phyloP scores from a whole-genome alignment of 805 yeast genomes.

The Komagataella phaffii region DNA sequence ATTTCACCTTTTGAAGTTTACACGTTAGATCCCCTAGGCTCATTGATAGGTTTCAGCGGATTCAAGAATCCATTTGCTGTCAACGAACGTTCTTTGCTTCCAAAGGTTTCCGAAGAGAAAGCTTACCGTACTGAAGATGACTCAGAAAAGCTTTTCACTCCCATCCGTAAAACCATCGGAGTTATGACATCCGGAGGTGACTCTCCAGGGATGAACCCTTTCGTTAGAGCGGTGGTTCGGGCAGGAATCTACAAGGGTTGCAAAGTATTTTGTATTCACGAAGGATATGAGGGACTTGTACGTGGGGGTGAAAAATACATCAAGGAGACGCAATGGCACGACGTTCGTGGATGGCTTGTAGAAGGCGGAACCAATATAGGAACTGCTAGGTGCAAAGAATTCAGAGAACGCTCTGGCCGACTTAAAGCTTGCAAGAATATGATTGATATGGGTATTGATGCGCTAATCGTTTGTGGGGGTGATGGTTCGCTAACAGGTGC shows the following conservation, averaged over 20 bases:
- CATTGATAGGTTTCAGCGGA: conserved; percentile 67
- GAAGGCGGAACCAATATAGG: conserved; percentile 95
- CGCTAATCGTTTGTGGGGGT: conserved; percentile 94
- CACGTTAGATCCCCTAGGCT: conserved; percentile 75
- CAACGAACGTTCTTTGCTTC: conserved; percentile 3
- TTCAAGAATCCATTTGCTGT: conserved; percentile 36
- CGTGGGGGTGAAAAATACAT: conserved; percentile 66
- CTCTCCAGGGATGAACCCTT: conserved; percentile 97
- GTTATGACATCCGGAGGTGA: conserved; percentile 99
- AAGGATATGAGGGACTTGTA: conserved; percentile 91
- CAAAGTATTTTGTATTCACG: conserved; percentile 82
- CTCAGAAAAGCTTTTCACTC: conserved; percentile 2
- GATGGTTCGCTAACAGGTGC: conserved; percentile 98
- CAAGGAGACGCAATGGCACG: conserved; percentile 79
- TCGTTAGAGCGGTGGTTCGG: conserved; percentile 89
- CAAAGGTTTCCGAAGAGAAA: not conserved
- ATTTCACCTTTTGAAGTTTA: conserved; percentile 66
- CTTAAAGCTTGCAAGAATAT: conserved; percentile 72
- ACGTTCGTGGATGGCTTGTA: conserved; percentile 86
- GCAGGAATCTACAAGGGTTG: conserved; percentile 81
- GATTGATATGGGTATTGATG: conserved; percentile 83
- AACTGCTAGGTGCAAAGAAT: conserved; percentile 84
- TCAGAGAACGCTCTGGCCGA: conserved; percentile 79
- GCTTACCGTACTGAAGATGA: not conserved
- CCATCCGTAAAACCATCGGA: conserved; percentile 36